Evolutionary conservation across 192 early-diverging fungal species (phyloP), one percentile per base, ranked within the genome.

Genomic region (Glomus cerebriforme): DNA sequence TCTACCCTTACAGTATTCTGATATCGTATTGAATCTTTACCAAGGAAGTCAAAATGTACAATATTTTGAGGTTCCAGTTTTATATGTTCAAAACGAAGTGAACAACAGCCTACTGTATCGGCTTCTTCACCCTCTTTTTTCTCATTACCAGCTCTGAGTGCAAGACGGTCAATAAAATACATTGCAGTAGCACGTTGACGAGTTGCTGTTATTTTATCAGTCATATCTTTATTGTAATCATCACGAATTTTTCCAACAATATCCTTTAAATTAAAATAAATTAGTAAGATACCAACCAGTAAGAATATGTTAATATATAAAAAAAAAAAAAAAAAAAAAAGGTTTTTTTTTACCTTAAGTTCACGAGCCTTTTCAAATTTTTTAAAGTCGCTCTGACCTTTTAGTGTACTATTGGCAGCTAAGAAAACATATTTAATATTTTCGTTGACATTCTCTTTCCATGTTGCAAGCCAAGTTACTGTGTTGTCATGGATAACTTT

Each of bases 21-120:
- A 82, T 95, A 99, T 39, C 96, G 92, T 78, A 99, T 98, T 24
- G 96, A 97, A 84, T 99, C 98, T 77, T 99, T 99, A 86, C 98
- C 98, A 80, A 98, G 85, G 81, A 99, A 99, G 82, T 99, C 98
- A 86, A 99, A 94, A 65, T 90, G 85, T 65, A 99, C 89, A 54
- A 86, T 93, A 82, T 93, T 96, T 39, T 95, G 95, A 43, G 93
- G 84, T 71, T 93, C 91, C 27, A 98, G 85, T 24, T 88, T 91
- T 37, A 99, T 88, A 79, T 99, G 97, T 83, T 99, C 97, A 78
- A 85, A 94, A 39, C 97, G 92, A 67, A 99, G 85, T 7, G 98
- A 99, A 85, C 98, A 99, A 79, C 98, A 99, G 80, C 98, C 98
- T 0, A 98, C 98, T 4, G 98, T 99, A 82, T 99, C 98, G 0